phyloP scores from a whole-genome alignment of 2,329 filamentous ascomycete genomes.

The Penicillium sclerotiorum region DNA sequence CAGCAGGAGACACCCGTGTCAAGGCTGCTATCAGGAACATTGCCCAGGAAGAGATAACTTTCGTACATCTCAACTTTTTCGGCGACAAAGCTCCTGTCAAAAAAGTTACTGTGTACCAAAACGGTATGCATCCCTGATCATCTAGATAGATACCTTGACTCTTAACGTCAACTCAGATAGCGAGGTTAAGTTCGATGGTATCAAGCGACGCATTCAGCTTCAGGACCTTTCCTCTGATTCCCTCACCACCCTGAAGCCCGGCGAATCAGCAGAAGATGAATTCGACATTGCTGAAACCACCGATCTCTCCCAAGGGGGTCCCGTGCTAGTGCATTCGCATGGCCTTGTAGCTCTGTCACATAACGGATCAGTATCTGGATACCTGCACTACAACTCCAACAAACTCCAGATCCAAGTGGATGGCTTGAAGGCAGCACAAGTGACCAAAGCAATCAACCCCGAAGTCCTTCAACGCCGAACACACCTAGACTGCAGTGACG shows the following conservation, averaged over 20 bases:
- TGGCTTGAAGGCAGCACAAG: conserved; percentile 55
- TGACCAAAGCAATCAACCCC: conserved; percentile 50
- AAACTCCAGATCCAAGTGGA: conserved; percentile 60
- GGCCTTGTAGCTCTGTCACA: conserved; percentile 62
- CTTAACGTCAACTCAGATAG: conserved; percentile 24
- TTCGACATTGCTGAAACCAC: conserved; percentile 40
- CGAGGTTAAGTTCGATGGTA: conserved; percentile 36
- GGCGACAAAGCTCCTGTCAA: conserved; percentile 36
- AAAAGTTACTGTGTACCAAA: conserved; percentile 37
- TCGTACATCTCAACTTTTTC: conserved; percentile 43
- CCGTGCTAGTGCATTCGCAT: conserved; percentile 58
- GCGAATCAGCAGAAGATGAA: conserved; percentile 34
- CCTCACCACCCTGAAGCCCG: conserved; percentile 33
- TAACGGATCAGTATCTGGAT: conserved; percentile 56
- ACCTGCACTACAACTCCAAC: conserved; percentile 62
- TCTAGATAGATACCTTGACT: neutral
- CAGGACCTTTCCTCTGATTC: conserved; percentile 31
- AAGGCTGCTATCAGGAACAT: conserved; percentile 41
- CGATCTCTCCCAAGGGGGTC: conserved; percentile 53
- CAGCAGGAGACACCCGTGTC: conserved; percentile 35
- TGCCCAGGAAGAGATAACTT: conserved; percentile 34
- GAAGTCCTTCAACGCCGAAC: conserved; percentile 50
- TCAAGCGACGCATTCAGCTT: conserved; percentile 32
- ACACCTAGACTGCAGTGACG: conserved; percentile 59
- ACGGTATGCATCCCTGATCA: conserved; percentile 24